Percentiles rank a stretch among this genome's conserved stretches.
These are phyloP conservation scores for Arthrobotrys entomopaga DNA, from an alignment of 2,329 filamentous ascomycete genomes.

Conservation along the genomic window DNA sequence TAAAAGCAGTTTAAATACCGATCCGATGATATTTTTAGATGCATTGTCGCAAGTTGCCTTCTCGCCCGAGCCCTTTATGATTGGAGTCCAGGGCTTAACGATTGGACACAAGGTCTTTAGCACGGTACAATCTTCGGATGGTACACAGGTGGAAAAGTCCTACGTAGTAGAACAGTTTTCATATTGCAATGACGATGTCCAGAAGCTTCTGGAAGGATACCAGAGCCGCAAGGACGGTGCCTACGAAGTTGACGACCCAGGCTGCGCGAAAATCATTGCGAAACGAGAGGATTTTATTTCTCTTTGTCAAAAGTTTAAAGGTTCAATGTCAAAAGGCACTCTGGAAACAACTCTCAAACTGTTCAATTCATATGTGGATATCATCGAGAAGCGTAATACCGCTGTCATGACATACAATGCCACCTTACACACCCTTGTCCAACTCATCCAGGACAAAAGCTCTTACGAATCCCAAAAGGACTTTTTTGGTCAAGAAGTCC, in stretches of 20 bases:
- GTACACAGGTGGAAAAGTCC: neutral
- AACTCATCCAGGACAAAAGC: neutral
- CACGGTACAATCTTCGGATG: neutral
- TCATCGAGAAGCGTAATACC: slow-evolving; percentile 8
- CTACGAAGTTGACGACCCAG: slow-evolving; percentile 7
- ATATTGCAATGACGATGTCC: neutral
- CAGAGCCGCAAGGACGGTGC: neutral
- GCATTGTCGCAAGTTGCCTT: too few relatives aligned
- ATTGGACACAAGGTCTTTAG: neutral
- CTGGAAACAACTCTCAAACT: neutral
- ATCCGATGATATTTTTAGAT: too few relatives aligned
- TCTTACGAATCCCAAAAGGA: slow-evolving; percentile 1
- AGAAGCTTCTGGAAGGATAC: neutral
- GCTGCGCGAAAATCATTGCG: neutral
- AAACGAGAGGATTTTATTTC: neutral
- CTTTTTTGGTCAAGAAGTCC: slow-evolving; percentile 1
- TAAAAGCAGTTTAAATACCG: too few relatives aligned
- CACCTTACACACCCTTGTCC: neutral
- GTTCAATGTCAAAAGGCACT: neutral
- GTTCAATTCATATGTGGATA: neutral
- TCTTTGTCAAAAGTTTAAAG: slow-evolving; percentile 1
- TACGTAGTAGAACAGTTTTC: slow-evolving; percentile 5
- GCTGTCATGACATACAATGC: slow-evolving; percentile 11
- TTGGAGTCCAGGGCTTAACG: neutral
- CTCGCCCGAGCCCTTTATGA: too few relatives aligned